phyloP scores from a whole-genome alignment of 208 protist species.

The Endotrypanum monterogeii region DNA sequence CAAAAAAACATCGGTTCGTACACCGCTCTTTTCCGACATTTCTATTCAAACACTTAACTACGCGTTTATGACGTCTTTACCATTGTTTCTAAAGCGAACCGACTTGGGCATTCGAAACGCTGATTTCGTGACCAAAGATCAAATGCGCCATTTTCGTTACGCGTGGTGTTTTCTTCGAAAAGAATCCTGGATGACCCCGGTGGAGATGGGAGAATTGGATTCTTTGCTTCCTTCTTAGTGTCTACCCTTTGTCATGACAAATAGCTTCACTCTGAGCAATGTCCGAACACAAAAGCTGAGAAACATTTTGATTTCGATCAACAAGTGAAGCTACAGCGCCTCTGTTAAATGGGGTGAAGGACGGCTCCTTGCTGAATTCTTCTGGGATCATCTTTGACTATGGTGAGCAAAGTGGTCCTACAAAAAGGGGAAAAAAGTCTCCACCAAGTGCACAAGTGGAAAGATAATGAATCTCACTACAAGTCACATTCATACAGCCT shows the following conservation, averaged over 20 bases:
- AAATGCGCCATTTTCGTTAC: slow-evolving; percentile 87
- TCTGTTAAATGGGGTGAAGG: no score
- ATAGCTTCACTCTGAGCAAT: neutral
- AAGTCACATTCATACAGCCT: slow-evolving; percentile 4
- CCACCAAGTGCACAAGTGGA: neutral
- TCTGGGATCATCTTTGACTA: neutral
- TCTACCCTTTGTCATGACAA: slow-evolving; percentile 10
- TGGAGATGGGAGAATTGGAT: slow-evolving; percentile 83
- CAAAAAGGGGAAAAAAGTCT: neutral
- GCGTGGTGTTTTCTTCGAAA: slow-evolving; percentile 83
- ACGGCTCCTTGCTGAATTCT: neutral
- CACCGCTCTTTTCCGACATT: slow-evolving; percentile 57
- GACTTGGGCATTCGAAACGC: slow-evolving; percentile 79
- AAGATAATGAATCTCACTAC: neutral
- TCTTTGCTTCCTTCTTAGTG: slow-evolving; percentile 63
- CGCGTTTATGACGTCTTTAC: slow-evolving; percentile 78
- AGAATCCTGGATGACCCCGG: slow-evolving; percentile 79
- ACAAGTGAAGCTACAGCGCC: neutral
- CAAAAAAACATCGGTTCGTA: slow-evolving; percentile 41
- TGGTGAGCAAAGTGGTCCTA: neutral
- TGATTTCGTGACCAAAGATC: slow-evolving; percentile 82
- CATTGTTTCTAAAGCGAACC: slow-evolving; percentile 76
- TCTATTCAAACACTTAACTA: slow-evolving; percentile 77
- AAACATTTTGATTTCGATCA: neutral
- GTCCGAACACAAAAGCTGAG: neutral